phyloP scores from a whole-genome alignment of 2,329 filamentous ascomycete species.

The Neofusicoccum umdonicola region DNA sequence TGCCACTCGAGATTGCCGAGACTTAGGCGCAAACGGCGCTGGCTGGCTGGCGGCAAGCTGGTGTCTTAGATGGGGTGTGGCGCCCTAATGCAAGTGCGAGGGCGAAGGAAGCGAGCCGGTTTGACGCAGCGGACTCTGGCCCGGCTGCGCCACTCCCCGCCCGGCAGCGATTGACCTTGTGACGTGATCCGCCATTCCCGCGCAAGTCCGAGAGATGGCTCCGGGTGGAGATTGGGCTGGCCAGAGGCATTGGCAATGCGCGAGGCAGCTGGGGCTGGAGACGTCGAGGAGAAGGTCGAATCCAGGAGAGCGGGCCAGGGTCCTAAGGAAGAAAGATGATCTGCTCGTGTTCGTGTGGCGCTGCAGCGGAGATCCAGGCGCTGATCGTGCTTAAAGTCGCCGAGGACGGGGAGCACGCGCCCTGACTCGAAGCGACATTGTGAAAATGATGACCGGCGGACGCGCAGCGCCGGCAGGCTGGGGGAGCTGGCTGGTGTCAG shows the following conservation, averaged over 20 bases:
- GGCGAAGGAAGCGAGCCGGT: neutral
- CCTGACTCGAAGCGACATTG: constrained; percentile 7
- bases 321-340: constrained; percentile 9
- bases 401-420: neutral
- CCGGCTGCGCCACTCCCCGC: neutral
- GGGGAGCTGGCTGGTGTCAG: neutral
- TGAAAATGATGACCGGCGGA: neutral
- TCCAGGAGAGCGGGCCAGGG: neutral
- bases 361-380: constrained; percentile 4
- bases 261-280: too few species aligned
- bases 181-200: neutral
- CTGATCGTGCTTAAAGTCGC: constrained; percentile 8
- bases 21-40: neutral
- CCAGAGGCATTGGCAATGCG: neutral
- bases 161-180: neutral
- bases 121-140: neutral
- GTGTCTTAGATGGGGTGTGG: neutral
- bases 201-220: neutral
- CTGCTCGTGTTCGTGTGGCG: constrained; percentile 10
- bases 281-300: neutral
- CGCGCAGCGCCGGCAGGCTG: neutral
- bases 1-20: constrained; percentile 1
- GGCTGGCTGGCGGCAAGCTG: neutral
- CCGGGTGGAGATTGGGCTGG: neutral
- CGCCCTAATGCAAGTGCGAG: neutral